These are phyloP conservation scores for Botrytis hyacinthi DNA, from an alignment of 2,329 filamentous ascomycete genomes.

Conservation along the genomic window DNA sequence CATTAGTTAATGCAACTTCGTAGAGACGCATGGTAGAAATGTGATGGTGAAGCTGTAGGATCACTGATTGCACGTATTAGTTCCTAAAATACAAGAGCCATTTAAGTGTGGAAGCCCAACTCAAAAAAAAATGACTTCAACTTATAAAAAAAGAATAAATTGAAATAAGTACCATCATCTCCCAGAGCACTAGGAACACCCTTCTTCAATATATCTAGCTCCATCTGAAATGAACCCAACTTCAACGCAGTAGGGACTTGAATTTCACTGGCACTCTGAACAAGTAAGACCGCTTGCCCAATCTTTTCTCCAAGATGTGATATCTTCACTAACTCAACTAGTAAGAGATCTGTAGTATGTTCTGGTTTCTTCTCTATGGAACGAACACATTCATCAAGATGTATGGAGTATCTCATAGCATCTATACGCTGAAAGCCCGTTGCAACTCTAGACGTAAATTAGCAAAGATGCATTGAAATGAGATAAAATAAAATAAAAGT, in stretches of 20 bases:
- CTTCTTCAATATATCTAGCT: slow-evolving; percentile 4
- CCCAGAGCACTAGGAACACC: background rate
- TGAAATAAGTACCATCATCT: background rate
- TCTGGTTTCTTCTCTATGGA: slow-evolving; percentile 2
- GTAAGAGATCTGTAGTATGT: slow-evolving; percentile 1
- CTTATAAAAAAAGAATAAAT: background rate
- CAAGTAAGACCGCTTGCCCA: background rate
- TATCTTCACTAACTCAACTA: slow-evolving; percentile 13
- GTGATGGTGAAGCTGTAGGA: slow-evolving; percentile 17
- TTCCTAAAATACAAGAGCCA: background rate
- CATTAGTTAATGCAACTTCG: slow-evolving; percentile 2
- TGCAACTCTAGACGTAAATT: background rate
- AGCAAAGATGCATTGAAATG: background rate
- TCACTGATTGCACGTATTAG: background rate
- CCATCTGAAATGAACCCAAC: background rate
- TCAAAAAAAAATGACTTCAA: no score
- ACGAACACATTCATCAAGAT: slow-evolving; percentile 9
- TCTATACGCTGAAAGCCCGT: slow-evolving; percentile 14
- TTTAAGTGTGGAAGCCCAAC: background rate
- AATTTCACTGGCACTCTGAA: slow-evolving; percentile 2
- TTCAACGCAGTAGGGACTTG: background rate
- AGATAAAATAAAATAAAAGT: background rate
- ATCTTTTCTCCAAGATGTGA: slow-evolving; percentile 9
- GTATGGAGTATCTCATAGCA: slow-evolving; percentile 10
- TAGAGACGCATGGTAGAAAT: slow-evolving; percentile 14